These are phyloP conservation scores for Phytophthora europaea DNA, from an alignment of 352 stramenopile genomes.

Conservation along the genomic window DNA sequence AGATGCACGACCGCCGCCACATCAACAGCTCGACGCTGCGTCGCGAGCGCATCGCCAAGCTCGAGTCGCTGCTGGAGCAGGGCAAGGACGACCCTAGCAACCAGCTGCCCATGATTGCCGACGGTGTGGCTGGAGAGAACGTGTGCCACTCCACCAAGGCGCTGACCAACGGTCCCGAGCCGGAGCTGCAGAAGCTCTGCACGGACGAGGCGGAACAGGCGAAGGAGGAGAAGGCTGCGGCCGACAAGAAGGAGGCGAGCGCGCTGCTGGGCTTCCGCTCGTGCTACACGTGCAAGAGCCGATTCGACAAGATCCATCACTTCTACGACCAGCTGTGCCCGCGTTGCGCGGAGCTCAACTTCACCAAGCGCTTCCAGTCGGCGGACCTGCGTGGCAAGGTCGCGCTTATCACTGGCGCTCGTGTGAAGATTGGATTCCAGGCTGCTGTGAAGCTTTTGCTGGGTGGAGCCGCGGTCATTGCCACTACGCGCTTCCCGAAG, in stretches of 20 bases:
- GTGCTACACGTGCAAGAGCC: conserved; percentile 97
- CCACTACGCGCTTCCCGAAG: conserved; percentile 96
- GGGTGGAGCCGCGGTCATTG: conserved; percentile 93
- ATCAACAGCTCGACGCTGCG: conserved; percentile 94
- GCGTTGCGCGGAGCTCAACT: conserved; percentile 95
- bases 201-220: conserved; percentile 61
- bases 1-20: conserved; percentile 94
- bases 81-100: conserved; percentile 58
- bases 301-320: conserved; percentile 96
- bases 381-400: conserved; percentile 91
- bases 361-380: conserved; percentile 94
- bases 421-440: conserved; percentile 98
- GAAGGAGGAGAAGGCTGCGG: conserved; percentile 57
- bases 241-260: conserved; percentile 67
- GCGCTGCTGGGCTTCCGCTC: conserved; percentile 88
- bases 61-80: conserved; percentile 92
- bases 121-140: conserved; percentile 88
- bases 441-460: conserved; percentile 95
- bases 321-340: conserved; percentile 98
- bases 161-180: conserved; percentile 31
- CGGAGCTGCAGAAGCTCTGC: conserved; percentile 68
- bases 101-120: conserved; percentile 90
- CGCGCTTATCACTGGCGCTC: conserved; percentile 95
- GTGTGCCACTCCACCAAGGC: conserved; percentile 59
- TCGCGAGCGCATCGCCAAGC: conserved; percentile 92